phyloP scores from a whole-genome alignment of 2,329 filamentous ascomycete species.

The Nothophaeocryptopus gaeumannii region DNA sequence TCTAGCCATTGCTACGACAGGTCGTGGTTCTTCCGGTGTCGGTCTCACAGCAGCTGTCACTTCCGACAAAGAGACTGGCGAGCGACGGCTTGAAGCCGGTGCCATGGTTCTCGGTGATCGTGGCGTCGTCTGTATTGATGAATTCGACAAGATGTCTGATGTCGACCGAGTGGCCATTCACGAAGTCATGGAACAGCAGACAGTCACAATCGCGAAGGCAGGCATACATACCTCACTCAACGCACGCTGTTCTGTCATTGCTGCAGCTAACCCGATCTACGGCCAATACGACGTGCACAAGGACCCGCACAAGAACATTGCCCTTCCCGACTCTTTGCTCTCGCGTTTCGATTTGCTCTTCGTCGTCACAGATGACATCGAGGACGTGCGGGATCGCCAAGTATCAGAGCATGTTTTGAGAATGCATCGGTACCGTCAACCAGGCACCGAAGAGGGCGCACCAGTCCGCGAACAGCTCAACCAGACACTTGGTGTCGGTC shows the following conservation, averaged over 20 bases:
- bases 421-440: conserved; percentile 93
- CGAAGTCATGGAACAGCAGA: conserved; percentile 99
- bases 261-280: conserved; percentile 95
- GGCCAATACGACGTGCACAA: conserved; percentile 99
- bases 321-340: conserved; percentile 88
- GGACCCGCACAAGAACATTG: conserved; percentile 97
- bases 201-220: conserved; percentile 96
- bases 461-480: conserved; percentile 84
- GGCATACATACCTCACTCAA: conserved; percentile 98
- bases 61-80: conserved; percentile 94
- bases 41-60: conserved; percentile 97
- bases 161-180: conserved; percentile 97
- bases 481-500: conserved; percentile 82
- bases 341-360: conserved; percentile 99
- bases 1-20: conserved; percentile 92
- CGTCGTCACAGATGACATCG: conserved; percentile 96
- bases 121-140: conserved; percentile 97
- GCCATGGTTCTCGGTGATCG: conserved; percentile 98
- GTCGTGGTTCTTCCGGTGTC: conserved; percentile 89
- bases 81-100: conserved; percentile 89
- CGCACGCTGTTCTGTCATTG: conserved; percentile 92
- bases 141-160: conserved; percentile 99
- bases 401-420: conserved; percentile 95
- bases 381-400: conserved; percentile 84
- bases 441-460: conserved; percentile 88